Evolutionary conservation across 164 flowering plant genomes (phyloP).

Genomic region (Magnolia sinica): DNA sequence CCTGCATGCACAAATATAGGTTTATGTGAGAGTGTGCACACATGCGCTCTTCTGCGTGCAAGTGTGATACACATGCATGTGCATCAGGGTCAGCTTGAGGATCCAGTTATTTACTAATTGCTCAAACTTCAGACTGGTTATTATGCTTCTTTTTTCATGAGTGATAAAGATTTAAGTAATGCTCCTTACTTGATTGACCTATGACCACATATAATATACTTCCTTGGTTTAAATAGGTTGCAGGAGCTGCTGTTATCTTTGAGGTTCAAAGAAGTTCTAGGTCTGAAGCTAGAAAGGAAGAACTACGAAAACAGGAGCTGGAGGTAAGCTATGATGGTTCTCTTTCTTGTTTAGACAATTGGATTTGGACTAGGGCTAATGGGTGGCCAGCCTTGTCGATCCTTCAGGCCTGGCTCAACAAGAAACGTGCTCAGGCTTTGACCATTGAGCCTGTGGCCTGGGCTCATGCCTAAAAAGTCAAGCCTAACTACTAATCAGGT

Average conservation of each 20-base stretch:
- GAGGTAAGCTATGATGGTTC: conserved; percentile 37
- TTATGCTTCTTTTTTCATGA: background rate
- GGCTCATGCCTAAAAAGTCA: no score
- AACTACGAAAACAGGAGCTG: conserved; percentile 52
- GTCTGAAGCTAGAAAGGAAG: conserved; percentile 86
- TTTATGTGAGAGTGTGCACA: no score
- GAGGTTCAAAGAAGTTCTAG: conserved; percentile 80
- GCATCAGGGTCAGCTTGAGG: no score
- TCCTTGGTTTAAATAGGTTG: conserved; percentile 49
- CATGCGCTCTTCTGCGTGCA: no score
- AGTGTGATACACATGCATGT: no score
- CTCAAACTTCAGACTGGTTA: background rate
- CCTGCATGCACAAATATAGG: no score
- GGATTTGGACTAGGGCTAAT: background rate
- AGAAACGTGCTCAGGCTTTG: no score
- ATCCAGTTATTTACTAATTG: background rate
- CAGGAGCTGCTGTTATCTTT: conserved; percentile 65
- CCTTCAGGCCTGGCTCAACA: background rate
- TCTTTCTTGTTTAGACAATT: no score
- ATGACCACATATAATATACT: background rate
- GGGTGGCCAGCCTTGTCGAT: background rate
- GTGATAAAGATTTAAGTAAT: no score
- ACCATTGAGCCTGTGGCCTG: no score
- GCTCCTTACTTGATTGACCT: background rate
- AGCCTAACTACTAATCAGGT: no score